phyloP scores from a whole-genome alignment of 2,329 filamentous ascomycete species.

The Diaporthe sp. region DNA sequence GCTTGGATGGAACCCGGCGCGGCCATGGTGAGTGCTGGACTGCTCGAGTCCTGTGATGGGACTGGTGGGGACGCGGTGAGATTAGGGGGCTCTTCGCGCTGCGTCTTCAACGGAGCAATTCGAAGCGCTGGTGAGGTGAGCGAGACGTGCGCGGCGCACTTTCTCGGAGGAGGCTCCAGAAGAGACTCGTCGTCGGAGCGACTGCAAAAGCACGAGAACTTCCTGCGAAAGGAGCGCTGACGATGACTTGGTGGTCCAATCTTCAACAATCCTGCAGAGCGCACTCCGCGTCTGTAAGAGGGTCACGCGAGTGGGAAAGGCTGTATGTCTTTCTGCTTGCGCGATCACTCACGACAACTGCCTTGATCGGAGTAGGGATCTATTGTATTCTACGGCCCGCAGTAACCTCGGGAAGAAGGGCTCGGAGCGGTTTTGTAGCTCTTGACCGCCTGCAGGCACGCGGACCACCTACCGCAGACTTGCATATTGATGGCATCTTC shows the following conservation, averaged over 20 bases:
- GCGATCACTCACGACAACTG: background rate
- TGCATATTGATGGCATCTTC: conserved; percentile 1
- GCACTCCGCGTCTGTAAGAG: background rate
- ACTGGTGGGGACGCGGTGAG: background rate
- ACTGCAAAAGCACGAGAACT: conserved; percentile 6
- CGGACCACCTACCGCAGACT: background rate
- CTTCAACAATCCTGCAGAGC: background rate
- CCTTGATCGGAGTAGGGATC: background rate
- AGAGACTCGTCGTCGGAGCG: conserved; percentile 1
- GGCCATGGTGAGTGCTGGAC: background rate
- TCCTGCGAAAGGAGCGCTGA: conserved; percentile 6
- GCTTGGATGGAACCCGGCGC: background rate
- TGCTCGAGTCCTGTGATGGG: background rate
- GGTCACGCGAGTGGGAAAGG: background rate
- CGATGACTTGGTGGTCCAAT: background rate
- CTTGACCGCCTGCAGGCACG: conserved; percentile 5
- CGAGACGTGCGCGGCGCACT: background rate
- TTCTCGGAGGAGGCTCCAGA: background rate
- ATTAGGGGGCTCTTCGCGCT: background rate
- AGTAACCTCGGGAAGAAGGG: background rate
- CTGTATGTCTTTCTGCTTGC: background rate
- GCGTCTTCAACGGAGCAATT: background rate
- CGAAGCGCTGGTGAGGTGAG: background rate
- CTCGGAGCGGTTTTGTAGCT: conserved; percentile 7
- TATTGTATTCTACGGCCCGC: background rate